Evolutionary conservation across 257 asterid species (phyloP).

Genomic region (Jasminum sambac): DNA sequence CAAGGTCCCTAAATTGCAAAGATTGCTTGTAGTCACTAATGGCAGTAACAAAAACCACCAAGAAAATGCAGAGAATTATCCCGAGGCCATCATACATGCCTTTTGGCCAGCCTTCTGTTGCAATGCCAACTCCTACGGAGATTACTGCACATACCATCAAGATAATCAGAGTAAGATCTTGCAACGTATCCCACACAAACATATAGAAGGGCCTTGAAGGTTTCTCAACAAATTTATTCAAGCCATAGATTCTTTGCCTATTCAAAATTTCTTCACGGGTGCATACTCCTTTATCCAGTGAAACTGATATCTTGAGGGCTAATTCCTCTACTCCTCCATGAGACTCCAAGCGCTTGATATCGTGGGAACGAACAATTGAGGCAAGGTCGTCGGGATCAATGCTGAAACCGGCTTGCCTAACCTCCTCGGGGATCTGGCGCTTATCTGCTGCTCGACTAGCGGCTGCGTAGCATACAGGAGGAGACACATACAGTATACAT

Average conservation of each 20-base stretch:
- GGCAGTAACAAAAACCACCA: slow-evolving; percentile 77
- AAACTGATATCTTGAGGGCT: slow-evolving; percentile 47
- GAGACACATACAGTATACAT: neutral
- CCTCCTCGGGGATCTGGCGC: slow-evolving; percentile 45
- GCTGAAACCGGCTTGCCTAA: slow-evolving; percentile 52
- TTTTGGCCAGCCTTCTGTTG: slow-evolving; percentile 84
- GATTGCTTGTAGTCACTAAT: slow-evolving; percentile 77
- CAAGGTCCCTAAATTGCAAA: slow-evolving; percentile 74
- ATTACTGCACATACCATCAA: slow-evolving; percentile 71
- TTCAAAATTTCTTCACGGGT: slow-evolving; percentile 41
- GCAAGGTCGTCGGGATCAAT: slow-evolving; percentile 76
- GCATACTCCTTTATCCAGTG: slow-evolving; percentile 55
- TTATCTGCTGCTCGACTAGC: slow-evolving; percentile 35
- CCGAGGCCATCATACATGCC: slow-evolving; percentile 82
- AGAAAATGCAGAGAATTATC: slow-evolving; percentile 54
- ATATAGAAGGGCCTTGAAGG: slow-evolving; percentile 65
- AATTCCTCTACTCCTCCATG: slow-evolving; percentile 65
- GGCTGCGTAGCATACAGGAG: slow-evolving; percentile 33
- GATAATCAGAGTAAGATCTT: slow-evolving; percentile 66
- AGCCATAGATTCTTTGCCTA: slow-evolving; percentile 53
- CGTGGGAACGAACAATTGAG: slow-evolving; percentile 58
- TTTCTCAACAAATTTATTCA: slow-evolving; percentile 58
- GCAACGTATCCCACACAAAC: slow-evolving; percentile 80
- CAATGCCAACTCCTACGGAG: slow-evolving; percentile 66
- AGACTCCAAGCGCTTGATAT: slow-evolving; percentile 43